These are phyloP conservation scores for Plasmodium gaboni DNA, from an alignment of 169 alveolate species.

Conservation along the genomic window DNA sequence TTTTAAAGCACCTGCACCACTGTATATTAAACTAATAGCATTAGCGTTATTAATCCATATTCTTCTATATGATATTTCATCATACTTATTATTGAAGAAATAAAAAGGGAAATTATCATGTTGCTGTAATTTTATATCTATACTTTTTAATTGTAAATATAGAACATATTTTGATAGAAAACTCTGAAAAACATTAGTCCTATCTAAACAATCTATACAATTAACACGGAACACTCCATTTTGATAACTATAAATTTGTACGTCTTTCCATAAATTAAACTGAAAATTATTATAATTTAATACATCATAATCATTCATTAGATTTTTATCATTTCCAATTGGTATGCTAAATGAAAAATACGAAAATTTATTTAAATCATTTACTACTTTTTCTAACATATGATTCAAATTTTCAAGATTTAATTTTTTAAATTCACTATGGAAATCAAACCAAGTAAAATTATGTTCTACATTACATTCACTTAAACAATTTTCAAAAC, in stretches of 20 bases:
- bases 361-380: constrained; percentile 52
- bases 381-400: constrained; percentile 30
- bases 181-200: constrained; percentile 97
- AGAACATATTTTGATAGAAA: constrained; percentile 78
- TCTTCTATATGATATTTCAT: constrained; percentile 44
- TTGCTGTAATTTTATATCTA: constrained; percentile 45
- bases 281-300: too few species aligned
- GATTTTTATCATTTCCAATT: constrained; percentile 13
- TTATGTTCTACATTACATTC: constrained; percentile 33
- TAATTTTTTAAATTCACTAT: constrained; percentile 61
- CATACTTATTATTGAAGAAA: constrained; percentile 28
- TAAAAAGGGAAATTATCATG: constrained; percentile 46
- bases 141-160: constrained; percentile 39
- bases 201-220: constrained; percentile 97
- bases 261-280: constrained; percentile 19
- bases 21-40: constrained; percentile 65
- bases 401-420: constrained; percentile 29
- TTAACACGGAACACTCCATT: constrained; percentile 96
- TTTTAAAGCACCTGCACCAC: constrained; percentile 74
- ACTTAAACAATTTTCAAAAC: constrained; percentile 58
- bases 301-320: too few species aligned
- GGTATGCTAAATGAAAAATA: constrained; percentile 55
- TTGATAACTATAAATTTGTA: constrained; percentile 81
- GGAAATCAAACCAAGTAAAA: constrained; percentile 75
- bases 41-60: constrained; percentile 74